Conservation (phyloP, 129 eudicot genomes). For the Solidago caesia region DNA sequence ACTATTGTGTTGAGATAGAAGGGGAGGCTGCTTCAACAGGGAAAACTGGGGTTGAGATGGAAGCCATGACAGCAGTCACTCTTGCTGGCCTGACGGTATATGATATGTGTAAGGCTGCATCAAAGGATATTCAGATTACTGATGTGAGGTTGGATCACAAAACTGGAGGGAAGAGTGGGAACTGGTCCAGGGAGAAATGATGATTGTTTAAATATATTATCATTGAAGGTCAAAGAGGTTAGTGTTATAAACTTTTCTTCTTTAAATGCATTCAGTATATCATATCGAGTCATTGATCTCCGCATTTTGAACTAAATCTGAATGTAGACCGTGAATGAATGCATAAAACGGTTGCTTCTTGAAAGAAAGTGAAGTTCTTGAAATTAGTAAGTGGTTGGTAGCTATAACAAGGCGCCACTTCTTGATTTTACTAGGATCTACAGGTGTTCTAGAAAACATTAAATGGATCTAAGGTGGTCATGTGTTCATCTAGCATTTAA, state of each 20-base stretch:
- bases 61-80: conserved; percentile 86
- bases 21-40: conserved; percentile 81
- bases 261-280: background rate
- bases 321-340: background rate
- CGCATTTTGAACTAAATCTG: background rate
- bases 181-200: conserved; percentile 72
- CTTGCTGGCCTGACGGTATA: conserved; percentile 90
- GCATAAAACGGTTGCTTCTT: background rate
- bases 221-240: background rate
- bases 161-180: conserved; percentile 89
- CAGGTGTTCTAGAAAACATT: background rate
- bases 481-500: background rate
- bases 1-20: conserved; percentile 57
- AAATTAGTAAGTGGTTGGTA: background rate
- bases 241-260: conserved; percentile 11
- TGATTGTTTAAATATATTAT: background rate
- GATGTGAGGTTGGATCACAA: conserved; percentile 65
- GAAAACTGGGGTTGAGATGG: conserved; percentile 96
- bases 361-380: background rate
- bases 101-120: conserved; percentile 98
- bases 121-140: conserved; percentile 75
- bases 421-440: background rate
- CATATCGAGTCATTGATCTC: background rate
- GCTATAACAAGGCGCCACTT: background rate
- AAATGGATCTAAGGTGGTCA: background rate